Conservation (phyloP, 2,329 filamentous ascomycete genomes). For the Aspergillus sojae region DNA sequence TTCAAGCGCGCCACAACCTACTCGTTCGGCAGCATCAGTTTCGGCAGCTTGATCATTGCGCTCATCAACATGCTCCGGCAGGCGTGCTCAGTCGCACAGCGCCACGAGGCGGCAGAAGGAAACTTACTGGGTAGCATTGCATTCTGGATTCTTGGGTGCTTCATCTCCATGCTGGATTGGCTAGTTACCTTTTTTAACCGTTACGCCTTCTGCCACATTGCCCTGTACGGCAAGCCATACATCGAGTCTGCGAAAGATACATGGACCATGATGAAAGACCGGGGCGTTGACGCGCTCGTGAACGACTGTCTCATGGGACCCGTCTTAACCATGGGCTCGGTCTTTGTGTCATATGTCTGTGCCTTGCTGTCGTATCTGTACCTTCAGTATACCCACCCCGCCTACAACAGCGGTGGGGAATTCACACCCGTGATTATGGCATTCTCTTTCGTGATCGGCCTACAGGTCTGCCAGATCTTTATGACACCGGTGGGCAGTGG, state of each 20-base stretch:
- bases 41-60: constrained; percentile 83
- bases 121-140: constrained; percentile 68
- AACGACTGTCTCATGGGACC: constrained; percentile 84
- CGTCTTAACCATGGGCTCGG: constrained; percentile 72
- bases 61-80: constrained; percentile 85
- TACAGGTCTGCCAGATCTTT: constrained; percentile 89
- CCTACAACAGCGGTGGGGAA: constrained; percentile 68
- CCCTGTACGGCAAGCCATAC: constrained; percentile 88
- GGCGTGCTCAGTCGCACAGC: constrained; percentile 75
- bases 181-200: constrained; percentile 85
- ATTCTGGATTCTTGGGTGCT: constrained; percentile 75
- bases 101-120: constrained; percentile 65
- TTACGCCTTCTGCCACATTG: constrained; percentile 91
- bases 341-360: constrained; percentile 82
- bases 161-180: constrained; percentile 81
- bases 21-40: constrained; percentile 86
- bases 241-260: constrained; percentile 85
- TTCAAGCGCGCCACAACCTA: constrained; percentile 81
- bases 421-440: constrained; percentile 80
- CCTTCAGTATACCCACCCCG: constrained; percentile 75
- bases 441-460: constrained; percentile 83
- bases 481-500: constrained; percentile 84
- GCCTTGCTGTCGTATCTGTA: constrained; percentile 86
- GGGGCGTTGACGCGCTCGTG: constrained; percentile 85
- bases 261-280: constrained; percentile 87